Conservation (phyloP, 2,329 filamentous ascomycete genomes). For the Aspergillus sp. region DNA sequence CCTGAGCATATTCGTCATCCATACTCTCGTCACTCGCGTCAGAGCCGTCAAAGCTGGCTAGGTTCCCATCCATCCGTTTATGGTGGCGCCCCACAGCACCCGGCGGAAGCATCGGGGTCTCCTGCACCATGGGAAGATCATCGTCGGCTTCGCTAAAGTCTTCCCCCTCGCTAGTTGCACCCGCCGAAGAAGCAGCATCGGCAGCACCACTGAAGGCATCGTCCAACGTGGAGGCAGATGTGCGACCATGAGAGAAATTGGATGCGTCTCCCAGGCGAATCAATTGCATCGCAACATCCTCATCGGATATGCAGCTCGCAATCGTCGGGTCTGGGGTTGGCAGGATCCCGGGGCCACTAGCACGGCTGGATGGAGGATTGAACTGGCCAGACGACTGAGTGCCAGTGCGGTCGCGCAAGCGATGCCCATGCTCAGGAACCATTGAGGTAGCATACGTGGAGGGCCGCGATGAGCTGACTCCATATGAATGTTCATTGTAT, state of each 20-base stretch:
- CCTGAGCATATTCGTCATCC: constrained; percentile 45
- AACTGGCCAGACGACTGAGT: constrained; percentile 39
- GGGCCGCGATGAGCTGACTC: constrained; percentile 20
- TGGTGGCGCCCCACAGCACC: constrained; percentile 37
- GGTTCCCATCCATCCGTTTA: constrained; percentile 43
- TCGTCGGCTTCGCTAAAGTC: constrained; percentile 53
- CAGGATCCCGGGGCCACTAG: constrained; percentile 51
- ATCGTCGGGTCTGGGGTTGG: constrained; percentile 96
- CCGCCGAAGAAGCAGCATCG: constrained; percentile 74
- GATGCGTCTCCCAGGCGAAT: constrained; percentile 93
- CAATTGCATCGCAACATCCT: constrained; percentile 92
- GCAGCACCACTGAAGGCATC: constrained; percentile 87
- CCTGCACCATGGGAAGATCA: constrained; percentile 38
- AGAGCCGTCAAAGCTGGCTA: constrained; percentile 49
- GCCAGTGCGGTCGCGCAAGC: constrained; percentile 55
- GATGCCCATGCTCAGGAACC: constrained; percentile 49
- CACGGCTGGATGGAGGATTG: constrained; percentile 30
- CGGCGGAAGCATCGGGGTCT: constrained; percentile 38
- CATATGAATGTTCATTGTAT: constrained; percentile 38
- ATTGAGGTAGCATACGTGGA: constrained; percentile 54
- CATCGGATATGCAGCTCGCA: constrained; percentile 92
- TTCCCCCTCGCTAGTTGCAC: constrained; percentile 71
- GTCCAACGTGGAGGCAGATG: constrained; percentile 84
- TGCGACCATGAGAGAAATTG: constrained; percentile 85
- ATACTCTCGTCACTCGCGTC: constrained; percentile 55